Conservation (phyloP, 108 stramenopile species). For the Mayamaea pseudoterrestris region DNA sequence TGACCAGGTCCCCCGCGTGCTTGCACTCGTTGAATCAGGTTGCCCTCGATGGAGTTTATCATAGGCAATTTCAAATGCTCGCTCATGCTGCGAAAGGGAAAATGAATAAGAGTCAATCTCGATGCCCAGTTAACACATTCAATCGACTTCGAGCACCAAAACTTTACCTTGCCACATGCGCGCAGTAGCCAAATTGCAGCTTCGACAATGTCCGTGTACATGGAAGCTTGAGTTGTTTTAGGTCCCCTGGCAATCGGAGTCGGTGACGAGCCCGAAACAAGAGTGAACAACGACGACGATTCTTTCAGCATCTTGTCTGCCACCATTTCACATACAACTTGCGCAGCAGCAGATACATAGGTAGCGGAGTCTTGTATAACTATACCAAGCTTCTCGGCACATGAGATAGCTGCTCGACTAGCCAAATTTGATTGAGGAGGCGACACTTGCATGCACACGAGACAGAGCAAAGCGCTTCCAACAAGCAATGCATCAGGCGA, state of each 20-base stretch:
- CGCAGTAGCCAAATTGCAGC: conserved; percentile 75
- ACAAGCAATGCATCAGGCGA: conserved; percentile 42
- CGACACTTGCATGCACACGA: conserved; percentile 48
- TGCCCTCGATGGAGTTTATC: conserved; percentile 22
- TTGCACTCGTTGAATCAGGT: conserved; percentile 7
- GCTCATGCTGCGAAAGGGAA: no score
- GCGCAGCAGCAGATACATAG: conserved; percentile 25
- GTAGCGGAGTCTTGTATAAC: conserved; percentile 15
- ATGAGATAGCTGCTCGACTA: conserved; percentile 63
- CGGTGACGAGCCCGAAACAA: conserved; percentile 1
- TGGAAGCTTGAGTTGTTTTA: neutral
- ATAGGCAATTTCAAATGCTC: conserved; percentile 56
- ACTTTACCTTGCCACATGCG: conserved; percentile 63
- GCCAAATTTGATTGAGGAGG: conserved; percentile 60
- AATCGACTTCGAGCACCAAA: no score
- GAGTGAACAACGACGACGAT: conserved; percentile 18
- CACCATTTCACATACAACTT: conserved; percentile 46
- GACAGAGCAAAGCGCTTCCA: conserved; percentile 59
- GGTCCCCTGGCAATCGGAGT: conserved; percentile 4
- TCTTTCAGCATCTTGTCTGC: conserved; percentile 54
- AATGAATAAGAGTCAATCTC: no score
- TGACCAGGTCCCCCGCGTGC: conserved; percentile 40
- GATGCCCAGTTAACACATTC: no score
- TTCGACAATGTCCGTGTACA: conserved; percentile 65
- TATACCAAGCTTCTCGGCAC: conserved; percentile 49